A percentile compares a stretch with the other conserved stretches of the same genome.
Conservation (phyloP, 371 early-diverging fungal species). For the Zopfochytrium polystomum region DNA sequence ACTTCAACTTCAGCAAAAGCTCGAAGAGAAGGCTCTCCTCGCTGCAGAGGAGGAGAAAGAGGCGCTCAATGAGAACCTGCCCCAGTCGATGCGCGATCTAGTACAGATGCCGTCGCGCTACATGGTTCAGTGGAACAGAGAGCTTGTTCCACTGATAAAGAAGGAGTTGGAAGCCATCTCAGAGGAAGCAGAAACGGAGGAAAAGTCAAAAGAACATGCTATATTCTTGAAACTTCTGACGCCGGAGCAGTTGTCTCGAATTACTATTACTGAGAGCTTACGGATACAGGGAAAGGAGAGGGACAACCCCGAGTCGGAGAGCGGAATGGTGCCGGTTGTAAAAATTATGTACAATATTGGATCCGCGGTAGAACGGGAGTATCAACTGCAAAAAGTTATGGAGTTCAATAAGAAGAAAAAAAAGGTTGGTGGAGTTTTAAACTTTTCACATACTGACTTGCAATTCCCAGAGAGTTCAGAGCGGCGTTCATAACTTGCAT, state of each 20-base stretch:
- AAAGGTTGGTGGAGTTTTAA: constrained; percentile 10
- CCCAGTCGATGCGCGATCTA: constrained; percentile 57
- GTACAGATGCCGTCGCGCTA: constrained; percentile 48
- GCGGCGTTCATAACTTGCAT: constrained; percentile 42
- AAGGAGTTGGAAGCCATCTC: constrained; percentile 53
- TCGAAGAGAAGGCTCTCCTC: constrained; percentile 81
- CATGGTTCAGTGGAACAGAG: constrained; percentile 77
- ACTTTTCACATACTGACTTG: constrained; percentile 14
- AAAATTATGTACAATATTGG: constrained; percentile 68
- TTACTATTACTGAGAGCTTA: constrained; percentile 78
- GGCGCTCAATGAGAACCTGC: constrained; percentile 40
- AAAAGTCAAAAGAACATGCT: constrained; percentile 11
- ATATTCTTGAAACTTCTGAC: constrained; percentile 67
- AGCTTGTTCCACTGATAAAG: constrained; percentile 62
- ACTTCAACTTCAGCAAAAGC: constrained; percentile 73
- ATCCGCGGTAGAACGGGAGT: constrained; percentile 77
- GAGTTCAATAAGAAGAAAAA: constrained; percentile 56
- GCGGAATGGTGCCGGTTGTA: constrained; percentile 24
- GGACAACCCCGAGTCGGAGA: constrained; percentile 30
- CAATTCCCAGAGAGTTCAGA: no score
- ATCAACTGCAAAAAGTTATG: constrained; percentile 68
- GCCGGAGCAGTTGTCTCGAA: constrained; percentile 75
- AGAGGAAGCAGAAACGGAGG: constrained; percentile 16
- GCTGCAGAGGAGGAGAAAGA: constrained; percentile 63
- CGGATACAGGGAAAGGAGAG: constrained; percentile 32